phyloP scores from a whole-genome alignment of 2,329 filamentous ascomycete species.

The Trichothecium sympodiale region DNA sequence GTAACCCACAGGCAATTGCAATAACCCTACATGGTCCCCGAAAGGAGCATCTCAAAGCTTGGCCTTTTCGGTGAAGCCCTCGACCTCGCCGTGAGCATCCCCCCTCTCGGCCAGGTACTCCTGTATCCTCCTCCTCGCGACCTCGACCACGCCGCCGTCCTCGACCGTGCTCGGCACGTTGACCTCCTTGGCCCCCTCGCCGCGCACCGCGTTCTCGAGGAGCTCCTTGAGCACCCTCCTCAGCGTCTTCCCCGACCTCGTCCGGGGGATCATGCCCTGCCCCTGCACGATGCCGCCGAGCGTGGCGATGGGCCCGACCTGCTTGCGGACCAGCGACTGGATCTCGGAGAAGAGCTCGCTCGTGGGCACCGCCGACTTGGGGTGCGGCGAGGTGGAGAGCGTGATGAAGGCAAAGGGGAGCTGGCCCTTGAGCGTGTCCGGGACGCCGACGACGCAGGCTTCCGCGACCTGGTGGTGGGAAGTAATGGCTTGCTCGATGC shows the following conservation, averaged over 20 bases:
- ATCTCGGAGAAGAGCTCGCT: constrained; percentile 45
- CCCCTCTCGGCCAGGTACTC: constrained; percentile 60
- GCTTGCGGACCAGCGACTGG: constrained; percentile 59
- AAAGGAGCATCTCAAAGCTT: constrained; percentile 34
- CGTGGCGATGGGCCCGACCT: constrained; percentile 80
- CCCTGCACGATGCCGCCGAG: constrained; percentile 81
- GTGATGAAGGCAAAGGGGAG: constrained; percentile 84
- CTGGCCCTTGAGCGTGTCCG: constrained; percentile 79
- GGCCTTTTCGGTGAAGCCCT: constrained; percentile 36
- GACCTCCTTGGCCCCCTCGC: constrained; percentile 61
- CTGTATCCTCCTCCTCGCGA: constrained; percentile 58
- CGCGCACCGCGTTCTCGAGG: constrained; percentile 69
- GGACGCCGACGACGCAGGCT: constrained; percentile 76
- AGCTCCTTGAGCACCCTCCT: constrained; percentile 72
- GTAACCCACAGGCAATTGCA: too few species aligned
- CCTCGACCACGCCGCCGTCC: constrained; percentile 62
- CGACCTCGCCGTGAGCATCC: constrained; percentile 28
- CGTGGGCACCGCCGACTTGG: constrained; percentile 37
- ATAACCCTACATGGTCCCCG: too few species aligned
- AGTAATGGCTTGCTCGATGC: constrained; percentile 84
- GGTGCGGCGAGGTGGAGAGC: constrained; percentile 34
- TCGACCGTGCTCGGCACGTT: constrained; percentile 77
- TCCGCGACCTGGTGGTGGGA: constrained; percentile 71
- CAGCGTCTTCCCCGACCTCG: constrained; percentile 82
- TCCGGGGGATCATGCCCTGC: constrained; percentile 82